Base-by-base conservation (phyloP, 2,329 filamentous ascomycete species). In the Sporothrix humicola region DNA sequence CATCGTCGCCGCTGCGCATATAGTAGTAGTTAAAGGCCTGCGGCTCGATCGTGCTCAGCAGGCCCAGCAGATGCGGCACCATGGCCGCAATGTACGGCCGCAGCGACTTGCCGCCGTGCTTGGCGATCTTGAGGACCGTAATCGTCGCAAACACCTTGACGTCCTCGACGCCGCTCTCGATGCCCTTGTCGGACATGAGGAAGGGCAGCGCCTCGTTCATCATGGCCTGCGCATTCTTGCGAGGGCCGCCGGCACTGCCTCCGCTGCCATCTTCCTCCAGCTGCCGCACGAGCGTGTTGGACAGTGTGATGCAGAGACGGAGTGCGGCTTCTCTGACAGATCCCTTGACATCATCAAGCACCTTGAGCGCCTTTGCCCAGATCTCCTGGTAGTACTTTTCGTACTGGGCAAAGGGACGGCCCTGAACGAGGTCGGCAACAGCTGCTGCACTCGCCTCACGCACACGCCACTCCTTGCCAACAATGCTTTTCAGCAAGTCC, bases 331-430 rank as follows among this genome's bases (percentile, higher is more conserved):
- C 86, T 70, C 96, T 89, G 4, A 99, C 96, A 0, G 92, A 94
- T 8, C 92, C 92, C 81, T 99, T 99, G 81, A 98, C 97, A 81
- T 99, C 96, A 81, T 99, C 96, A 6, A 98, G 85, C 0, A 99
- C 94, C 79, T 94, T 97, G 81, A 98, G 92, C 0, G 94, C 92
- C 42, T 92, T 89, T 12, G 88, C 89, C 92, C 96, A 98, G 68
- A 98, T 94, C 23, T 94, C 89, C 72, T 91, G 88, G 69, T 98
- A 92, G 79, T 96, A 95, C 73, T 90, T 89, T 77, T 95, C 93
- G 78, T 98, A 98, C 81, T 91, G 89, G 44, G 86, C 84, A 74
- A 93, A 91, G 1, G 91, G 89, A 42, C 93, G 88, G 0, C 95
- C 95, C 77, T 96, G 93, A 8, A 98, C 88, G 0, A 99, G 86